These are phyloP conservation scores for Boletus mariae DNA, from an alignment of 1,284 basidiomycete genomes.

Conservation along the genomic window DNA sequence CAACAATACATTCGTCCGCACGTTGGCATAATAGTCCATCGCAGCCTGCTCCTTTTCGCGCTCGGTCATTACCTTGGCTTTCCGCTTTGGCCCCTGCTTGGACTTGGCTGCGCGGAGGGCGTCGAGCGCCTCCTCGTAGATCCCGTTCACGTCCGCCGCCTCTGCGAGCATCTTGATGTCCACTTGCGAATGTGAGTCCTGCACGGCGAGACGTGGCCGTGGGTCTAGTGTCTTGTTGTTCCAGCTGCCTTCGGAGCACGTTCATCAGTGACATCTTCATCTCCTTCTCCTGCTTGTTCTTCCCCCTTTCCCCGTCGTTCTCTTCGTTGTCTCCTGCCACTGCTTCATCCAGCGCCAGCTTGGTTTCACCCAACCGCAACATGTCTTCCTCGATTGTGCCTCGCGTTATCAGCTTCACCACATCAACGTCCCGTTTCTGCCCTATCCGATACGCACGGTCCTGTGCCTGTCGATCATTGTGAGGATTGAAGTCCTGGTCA, in stretches of 20 bases:
- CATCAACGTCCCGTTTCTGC: no score
- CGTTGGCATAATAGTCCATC: conserved; percentile 87
- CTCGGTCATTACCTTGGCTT: conserved; percentile 35
- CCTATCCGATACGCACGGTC: conserved; percentile 77
- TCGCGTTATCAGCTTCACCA: conserved; percentile 86
- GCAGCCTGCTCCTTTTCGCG: conserved; percentile 72
- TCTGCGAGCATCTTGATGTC: conserved; percentile 87
- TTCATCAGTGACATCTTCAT: conserved; percentile 82
- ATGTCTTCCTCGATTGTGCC: conserved; percentile 98
- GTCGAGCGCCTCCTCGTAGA: conserved; percentile 86
- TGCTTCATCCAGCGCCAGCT: conserved; percentile 87
- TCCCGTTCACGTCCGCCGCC: conserved; percentile 82
- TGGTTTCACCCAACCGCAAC: conserved; percentile 81
- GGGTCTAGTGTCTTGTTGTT: conserved; percentile 26
- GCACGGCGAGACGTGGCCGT: conserved; percentile 41
- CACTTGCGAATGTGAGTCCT: conserved; percentile 76
- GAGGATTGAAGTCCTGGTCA: conserved; percentile 96
- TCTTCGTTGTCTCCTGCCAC: conserved; percentile 75
- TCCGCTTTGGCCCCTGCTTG: conserved; percentile 10
- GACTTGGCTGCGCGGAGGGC: conserved; percentile 72
- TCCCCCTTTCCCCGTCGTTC: conserved; percentile 50
- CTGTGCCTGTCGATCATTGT: conserved; percentile 92
- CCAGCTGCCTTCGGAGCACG: conserved; percentile 68
- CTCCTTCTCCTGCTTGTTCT: conserved; percentile 68
- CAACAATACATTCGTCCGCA: conserved; percentile 87